Base-by-base conservation (phyloP, 495 filamentous ascomycete genomes). In the Lichenothelia convexa region DNA sequence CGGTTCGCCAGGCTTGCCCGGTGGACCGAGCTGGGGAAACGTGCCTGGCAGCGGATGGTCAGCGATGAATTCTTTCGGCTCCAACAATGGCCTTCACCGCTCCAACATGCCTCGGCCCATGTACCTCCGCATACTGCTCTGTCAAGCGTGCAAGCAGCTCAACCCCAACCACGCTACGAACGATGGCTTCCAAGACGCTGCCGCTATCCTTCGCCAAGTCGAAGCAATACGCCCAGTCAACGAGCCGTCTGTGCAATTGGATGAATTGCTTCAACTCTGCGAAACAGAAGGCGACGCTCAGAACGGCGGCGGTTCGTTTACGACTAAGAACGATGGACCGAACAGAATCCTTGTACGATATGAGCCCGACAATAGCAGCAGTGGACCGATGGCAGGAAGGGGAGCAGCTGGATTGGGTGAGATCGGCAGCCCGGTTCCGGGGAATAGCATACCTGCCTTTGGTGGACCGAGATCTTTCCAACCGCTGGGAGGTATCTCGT, bases 301-400 rank as follows among this genome's bases (percentile, higher is more conserved):
- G 33, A 95, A 95, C 44, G 89, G 89, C 35, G 89, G 89, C 35
- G 89, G 89, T 15, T 75, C 64, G 29, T 92, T 95, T 51, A 67
- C 65, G 18, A 62, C 78, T 38, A 62, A 62, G 33, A 64, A 66
- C 27, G 64, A 70, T 29, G 65, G 55, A 0, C 49, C 56, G 18
- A 59, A 48, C 6, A 58, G 59, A 19, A 59, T 57, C 21, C 59
- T 67, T 27, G 76, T 92, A 44, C 72, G 69, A 38, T 79, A 72
- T 50, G 71, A 78, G 37, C 56, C 63, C 17, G 64, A 24, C 31
- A 40, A 30, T 17, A 38, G 43, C 21, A 18, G 24, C 24, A 9
- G 9, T 13, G 17, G 38, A 38, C 18, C 32, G 39, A 38, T 36
- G 18, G 43, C 4, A 16, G 23, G 43, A 5, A 21, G 45, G n/a